Base-by-base conservation (phyloP, 148 eudicot genomes). In the Cornus suecica region DNA sequence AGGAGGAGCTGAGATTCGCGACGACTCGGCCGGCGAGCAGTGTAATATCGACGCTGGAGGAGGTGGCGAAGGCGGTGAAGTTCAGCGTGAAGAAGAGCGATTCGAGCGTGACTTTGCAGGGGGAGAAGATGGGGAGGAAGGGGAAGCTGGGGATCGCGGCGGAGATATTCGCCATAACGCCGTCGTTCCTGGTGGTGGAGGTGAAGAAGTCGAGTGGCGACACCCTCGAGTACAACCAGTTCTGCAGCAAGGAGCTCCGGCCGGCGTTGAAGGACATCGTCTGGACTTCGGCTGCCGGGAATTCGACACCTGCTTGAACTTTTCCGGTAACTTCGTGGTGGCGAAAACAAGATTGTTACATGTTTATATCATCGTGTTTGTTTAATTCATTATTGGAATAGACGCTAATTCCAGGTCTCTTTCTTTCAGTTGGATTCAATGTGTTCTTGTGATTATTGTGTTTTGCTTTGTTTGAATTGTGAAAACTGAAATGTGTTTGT, bases 231-330 rank as follows among this genome's bases (percentile, higher is more conserved):
- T 87, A 83, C 78, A 79, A 85, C 37, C 86, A 79, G 72, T 87
- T 87, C 84, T 87, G 88, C 70, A 85, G 83, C 25, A 78, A 81
- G 61, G 84, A 87, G 81, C 81, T 87, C 14, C 73, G 88, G 24
- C 90, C 90, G 7, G 90, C 88, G 61, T 78, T 87, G n/a, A 80
- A 85, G 69, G 90, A 87, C 48, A 87, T 87, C 8, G 41, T 77
- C 0, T 87, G 90, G 90, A 83, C 86, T 16, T 77, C 84, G 7
- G 18, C 54, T 4, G 7, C 54, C 54, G 54, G 54, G 2, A 45
- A 45, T 45, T 45, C 51, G 14, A 45, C 51, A 1, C 51, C 51
- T 45, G 54, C 54, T 48, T 48, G 54, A 48, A 1, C 8, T 6
- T 6, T 37, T 3, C 9, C 9, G 42, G 42, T 37, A 37, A 37